Percentiles rank a stretch among this genome's conserved stretches.
These are phyloP conservation scores for Russula lepida DNA, from an alignment of 768 basidiomycete genomes.

Conservation along the genomic window DNA sequence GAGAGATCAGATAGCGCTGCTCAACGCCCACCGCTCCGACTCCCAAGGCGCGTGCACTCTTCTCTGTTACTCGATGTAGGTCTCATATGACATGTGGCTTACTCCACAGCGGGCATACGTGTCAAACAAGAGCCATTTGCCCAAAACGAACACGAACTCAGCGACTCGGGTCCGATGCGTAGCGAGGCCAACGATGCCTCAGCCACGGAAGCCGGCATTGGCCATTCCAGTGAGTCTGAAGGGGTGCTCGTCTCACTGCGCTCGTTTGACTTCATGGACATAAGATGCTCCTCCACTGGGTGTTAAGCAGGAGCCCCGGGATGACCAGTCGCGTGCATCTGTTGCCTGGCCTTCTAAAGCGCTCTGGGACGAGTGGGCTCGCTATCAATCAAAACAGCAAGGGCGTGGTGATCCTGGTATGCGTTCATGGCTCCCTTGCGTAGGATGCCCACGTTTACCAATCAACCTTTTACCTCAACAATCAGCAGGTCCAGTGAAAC, in stretches of 20 bases:
- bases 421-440: background rate
- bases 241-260: background rate
- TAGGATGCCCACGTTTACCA: background rate
- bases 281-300: background rate
- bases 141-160: background rate
- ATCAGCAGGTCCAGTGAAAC: background rate
- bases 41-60: background rate
- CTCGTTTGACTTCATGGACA: background rate
- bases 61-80: background rate
- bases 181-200: background rate
- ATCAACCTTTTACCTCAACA: background rate
- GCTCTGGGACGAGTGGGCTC: conserved; percentile 5
- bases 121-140: conserved; percentile 5
- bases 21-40: background rate
- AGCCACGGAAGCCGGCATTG: too few species aligned
- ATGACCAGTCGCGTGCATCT: background rate
- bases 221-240: background rate
- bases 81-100: background rate
- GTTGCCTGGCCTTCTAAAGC: background rate
- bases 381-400: background rate
- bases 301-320: conserved; percentile 7
- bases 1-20: conserved; percentile 14
- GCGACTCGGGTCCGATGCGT: background rate
- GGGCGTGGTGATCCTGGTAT: background rate
- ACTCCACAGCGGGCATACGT: background rate